Evolutionary conservation across 2,329 filamentous ascomycete genomes (phyloP).

Genomic region (Apiospora rasikravindrae): DNA sequence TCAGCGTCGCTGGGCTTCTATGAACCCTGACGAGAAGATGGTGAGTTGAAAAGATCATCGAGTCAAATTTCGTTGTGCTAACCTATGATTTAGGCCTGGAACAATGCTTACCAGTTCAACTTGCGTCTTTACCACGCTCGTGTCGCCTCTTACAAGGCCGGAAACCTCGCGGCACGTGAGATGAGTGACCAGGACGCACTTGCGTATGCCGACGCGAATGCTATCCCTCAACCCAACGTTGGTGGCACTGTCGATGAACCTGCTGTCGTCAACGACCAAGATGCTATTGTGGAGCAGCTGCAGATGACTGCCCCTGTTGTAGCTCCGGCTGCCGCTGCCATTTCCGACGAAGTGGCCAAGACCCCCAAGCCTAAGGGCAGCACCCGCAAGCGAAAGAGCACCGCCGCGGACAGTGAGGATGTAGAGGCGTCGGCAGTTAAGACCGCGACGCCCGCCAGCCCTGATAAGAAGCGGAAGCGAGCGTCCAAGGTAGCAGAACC

Average conservation of each 20-base stretch:
- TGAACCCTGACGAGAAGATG: slow-evolving; percentile 75
- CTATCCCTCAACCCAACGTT: slow-evolving; percentile 54
- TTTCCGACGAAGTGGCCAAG: slow-evolving; percentile 52
- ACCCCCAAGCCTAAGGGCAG: slow-evolving; percentile 59
- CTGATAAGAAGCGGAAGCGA: slow-evolving; percentile 68
- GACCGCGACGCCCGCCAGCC: slow-evolving; percentile 54
- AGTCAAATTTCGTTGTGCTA: background rate
- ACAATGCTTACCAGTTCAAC: slow-evolving; percentile 71
- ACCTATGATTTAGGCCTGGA: slow-evolving; percentile 54
- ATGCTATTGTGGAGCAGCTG: slow-evolving; percentile 65
- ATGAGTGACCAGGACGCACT: slow-evolving; percentile 67
- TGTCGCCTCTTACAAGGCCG: slow-evolving; percentile 67
- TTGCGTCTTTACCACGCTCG: slow-evolving; percentile 69
- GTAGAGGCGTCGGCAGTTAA: slow-evolving; percentile 44
- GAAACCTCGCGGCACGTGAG: slow-evolving; percentile 62
- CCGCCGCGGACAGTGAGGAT: slow-evolving; percentile 48
- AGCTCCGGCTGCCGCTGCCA: slow-evolving; percentile 36
- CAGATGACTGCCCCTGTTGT: slow-evolving; percentile 46
- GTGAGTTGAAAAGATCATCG: slow-evolving; percentile 37
- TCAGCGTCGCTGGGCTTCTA: slow-evolving; percentile 81
- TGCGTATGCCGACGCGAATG: slow-evolving; percentile 63
- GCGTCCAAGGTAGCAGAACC: slow-evolving; percentile 60
- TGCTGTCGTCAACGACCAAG: slow-evolving; percentile 53
- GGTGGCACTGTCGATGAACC: slow-evolving; percentile 40
- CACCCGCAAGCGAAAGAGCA: slow-evolving; percentile 63